Evolutionary conservation across 2,329 filamentous ascomycete species (phyloP), one percentile per base, ranked within the genome.

Genomic region (Trichophyton benhamiae): DNA sequence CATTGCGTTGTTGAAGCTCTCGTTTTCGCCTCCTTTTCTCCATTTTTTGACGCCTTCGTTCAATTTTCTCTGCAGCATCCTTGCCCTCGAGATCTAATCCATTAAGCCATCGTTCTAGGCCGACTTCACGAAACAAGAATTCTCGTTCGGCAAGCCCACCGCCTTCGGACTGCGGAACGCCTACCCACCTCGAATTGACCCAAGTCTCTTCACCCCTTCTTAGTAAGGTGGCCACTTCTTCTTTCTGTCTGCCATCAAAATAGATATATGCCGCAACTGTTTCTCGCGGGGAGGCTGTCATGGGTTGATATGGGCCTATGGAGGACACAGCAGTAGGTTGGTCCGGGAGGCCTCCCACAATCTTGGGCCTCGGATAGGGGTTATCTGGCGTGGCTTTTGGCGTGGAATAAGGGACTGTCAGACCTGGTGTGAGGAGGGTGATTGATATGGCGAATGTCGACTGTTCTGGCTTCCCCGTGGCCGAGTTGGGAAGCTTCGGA

Each of bases 241-340:
- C 94, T 74, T 99, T 99, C 63, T 84, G 83, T 65, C 94, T 82
- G 17, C 94, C 94, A 74, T 99, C 94, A 71, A 99, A 99, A 77
- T 99, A 99, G 68, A 99, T 97, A 74, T 99, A 99, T 42, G 92
- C 94, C 36, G 94, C 94, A 68, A 99, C 92, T 13, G 94, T 99
- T 77, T 99, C 94, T 74, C 96, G 96, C 61, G 90, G 87, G 36
- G 89, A 95, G 64, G 88, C 87, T 20, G 94, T 97, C 77, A 96
- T 85, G 60, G 94, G 89, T 65, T 92, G 87, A 76, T 99, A 99
- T 0, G 92, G 90, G 60, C 83, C 85, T 64, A 96, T 81, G 42
- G 84, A 79, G 46, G 83, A 74, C 60, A 73, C 72, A 67, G 79
- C 80, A 30, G 1, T 27, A 36, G 52, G 52, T 66, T 79, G 80